phyloP scores from a whole-genome alignment of 805 yeast species.

The Kodamaea restingae region DNA sequence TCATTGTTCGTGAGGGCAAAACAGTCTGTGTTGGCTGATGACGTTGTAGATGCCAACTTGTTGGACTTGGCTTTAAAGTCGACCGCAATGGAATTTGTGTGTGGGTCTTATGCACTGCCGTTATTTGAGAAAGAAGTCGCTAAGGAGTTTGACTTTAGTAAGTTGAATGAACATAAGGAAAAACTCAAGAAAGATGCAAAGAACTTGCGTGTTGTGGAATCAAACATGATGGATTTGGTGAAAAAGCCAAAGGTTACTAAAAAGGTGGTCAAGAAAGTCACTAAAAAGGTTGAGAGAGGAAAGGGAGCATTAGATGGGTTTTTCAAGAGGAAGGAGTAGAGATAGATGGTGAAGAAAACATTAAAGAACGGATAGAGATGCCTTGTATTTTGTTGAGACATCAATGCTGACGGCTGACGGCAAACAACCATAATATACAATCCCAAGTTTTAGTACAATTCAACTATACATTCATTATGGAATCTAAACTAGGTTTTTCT shows the following conservation, averaged over 20 bases:
- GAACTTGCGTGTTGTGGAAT: constrained; percentile 23
- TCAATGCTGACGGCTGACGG: too few relatives aligned
- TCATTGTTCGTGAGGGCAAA: constrained; percentile 4
- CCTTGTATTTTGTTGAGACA: too few relatives aligned
- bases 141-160: constrained; percentile 18
- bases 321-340: constrained; percentile 38
- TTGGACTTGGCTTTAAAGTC: constrained; percentile 33
- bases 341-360: not conserved
- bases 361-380: not conserved
- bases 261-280: constrained; percentile 22
- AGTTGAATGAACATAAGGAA: constrained; percentile 17
- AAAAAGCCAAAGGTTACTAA: constrained; percentile 10
- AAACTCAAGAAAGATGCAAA: constrained; percentile 17
- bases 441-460: too few relatives aligned
- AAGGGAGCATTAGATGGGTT: constrained; percentile 70
- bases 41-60: constrained; percentile 29
- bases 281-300: constrained; percentile 47
- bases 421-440: too few relatives aligned
- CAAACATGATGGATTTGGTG: constrained; percentile 22
- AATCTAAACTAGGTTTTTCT: not conserved
- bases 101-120: constrained; percentile 37
- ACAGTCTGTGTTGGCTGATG: constrained; percentile 4
- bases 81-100: constrained; percentile 45
- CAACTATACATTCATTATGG: too few relatives aligned
- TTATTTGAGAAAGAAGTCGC: constrained; percentile 23